Evolutionary conservation across 441 rosid genomes (phyloP).

Genomic region (Jatropha podagrica): DNA sequence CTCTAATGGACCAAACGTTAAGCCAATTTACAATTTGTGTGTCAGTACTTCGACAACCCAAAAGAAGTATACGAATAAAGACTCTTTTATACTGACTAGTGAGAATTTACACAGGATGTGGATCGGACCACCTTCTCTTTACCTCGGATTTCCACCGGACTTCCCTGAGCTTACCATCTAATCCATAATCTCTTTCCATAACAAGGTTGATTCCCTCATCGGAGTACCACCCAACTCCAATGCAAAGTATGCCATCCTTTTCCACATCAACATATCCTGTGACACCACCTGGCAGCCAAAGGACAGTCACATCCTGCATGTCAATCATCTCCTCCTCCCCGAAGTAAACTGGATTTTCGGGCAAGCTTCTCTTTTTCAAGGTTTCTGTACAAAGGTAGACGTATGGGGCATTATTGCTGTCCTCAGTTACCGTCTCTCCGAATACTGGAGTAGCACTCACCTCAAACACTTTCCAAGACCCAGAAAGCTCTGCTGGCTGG

Average conservation of each 20-base stretch:
- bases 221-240: constrained; percentile 90
- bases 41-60: neutral
- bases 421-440: constrained; percentile 40
- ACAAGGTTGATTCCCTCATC: constrained; percentile 88
- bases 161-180: constrained; percentile 76
- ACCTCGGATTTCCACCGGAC: constrained; percentile 75
- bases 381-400: constrained; percentile 83
- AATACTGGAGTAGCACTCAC: constrained; percentile 76
- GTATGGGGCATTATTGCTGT: constrained; percentile 40
- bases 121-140: constrained; percentile 70
- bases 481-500: constrained; percentile 66
- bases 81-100: neutral
- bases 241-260: constrained; percentile 71
- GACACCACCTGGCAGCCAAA: constrained; percentile 89
- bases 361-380: constrained; percentile 69
- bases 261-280: constrained; percentile 66
- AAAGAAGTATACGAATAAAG: neutral
- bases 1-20: neutral
- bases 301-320: constrained; percentile 67
- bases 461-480: constrained; percentile 96
- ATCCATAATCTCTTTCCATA: constrained; percentile 86
- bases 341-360: constrained; percentile 56
- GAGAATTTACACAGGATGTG: constrained; percentile 28
- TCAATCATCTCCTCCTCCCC: constrained; percentile 81
- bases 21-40: neutral